Base-by-base conservation (phyloP, 164 flowering plant genomes). In the Warburgia ugandensis region DNA sequence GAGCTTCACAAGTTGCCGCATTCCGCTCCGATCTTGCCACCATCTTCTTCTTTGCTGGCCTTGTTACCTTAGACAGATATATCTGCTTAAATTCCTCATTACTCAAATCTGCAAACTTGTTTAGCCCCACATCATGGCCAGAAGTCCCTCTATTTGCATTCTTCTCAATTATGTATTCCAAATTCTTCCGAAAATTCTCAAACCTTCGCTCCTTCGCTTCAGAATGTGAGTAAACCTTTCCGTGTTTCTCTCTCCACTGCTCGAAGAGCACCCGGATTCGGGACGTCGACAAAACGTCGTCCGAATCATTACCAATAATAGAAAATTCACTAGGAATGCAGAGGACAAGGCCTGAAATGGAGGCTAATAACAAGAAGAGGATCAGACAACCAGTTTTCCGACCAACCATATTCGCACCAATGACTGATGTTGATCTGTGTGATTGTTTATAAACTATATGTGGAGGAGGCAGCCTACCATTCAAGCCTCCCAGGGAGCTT, bases 101-200 rank as follows among this genome's bases (percentile, higher is more conserved):
- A 61, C 79, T 81, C 82, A 84, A 12, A 63, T 84, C 88, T 5
- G 85, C 85, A 70, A 84, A 84, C 64, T 62, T 68, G 72, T 81
- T 84, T 46, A 84, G 52, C 3, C 94, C 94, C 45, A 84, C 71
- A 1, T 10, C 9, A 45, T 68, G 78, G 30, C 58, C 63, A 0
- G 10, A 17, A 0, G 27, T 11, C 30, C 42, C 45, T 32, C 13
- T 26, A 39, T 62, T 52, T 43, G 57, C 17, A 58, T 63, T 78
- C 62, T 51, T 72, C 52, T 75, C 74, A 16, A 64, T 6, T 3
- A 84, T 55, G 45, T 68, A 84, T 55, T 60, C 71, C 58, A 84
- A 54, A 54, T 72, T 84, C 35, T 46, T 56, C 49, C 50, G 48
- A 41, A 84, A 84, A 14, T 53, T 69, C 59, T 52, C 60, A 3